phyloP scores from a whole-genome alignment of 2,329 filamentous ascomycete genomes.

The Aspergillus neotritici region DNA sequence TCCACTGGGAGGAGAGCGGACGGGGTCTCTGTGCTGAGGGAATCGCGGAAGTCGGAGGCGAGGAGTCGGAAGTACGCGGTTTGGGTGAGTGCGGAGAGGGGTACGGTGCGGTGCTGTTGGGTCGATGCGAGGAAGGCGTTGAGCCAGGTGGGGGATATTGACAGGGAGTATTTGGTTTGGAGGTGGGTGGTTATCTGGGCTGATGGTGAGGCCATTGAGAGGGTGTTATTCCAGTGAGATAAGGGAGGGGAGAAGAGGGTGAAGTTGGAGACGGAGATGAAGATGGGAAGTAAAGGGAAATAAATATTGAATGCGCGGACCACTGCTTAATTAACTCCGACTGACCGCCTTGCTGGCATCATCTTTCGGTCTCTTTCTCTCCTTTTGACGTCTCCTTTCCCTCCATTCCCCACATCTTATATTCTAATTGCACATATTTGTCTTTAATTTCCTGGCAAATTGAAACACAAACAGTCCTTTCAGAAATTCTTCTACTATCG shows the following conservation, averaged over 20 bases:
- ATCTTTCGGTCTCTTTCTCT: background rate
- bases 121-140: slow-evolving; percentile 54
- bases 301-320: slow-evolving; percentile 18
- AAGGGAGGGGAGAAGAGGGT: slow-evolving; percentile 8
- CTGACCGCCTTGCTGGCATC: background rate
- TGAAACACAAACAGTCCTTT: background rate
- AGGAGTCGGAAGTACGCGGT: slow-evolving; percentile 78
- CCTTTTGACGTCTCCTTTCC: background rate
- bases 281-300: too few species aligned
- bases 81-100: slow-evolving; percentile 66
- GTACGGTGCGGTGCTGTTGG: slow-evolving; percentile 49
- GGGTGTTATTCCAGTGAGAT: slow-evolving; percentile 1
- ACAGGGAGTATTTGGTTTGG: slow-evolving; percentile 33
- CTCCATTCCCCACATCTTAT: slow-evolving; percentile 2
- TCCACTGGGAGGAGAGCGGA: slow-evolving; percentile 51
- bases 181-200: background rate
- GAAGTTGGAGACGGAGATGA: too few species aligned
- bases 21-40: slow-evolving; percentile 48
- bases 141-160: slow-evolving; percentile 59
- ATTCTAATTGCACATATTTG: slow-evolving; percentile 4
- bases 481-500: slow-evolving; percentile 1
- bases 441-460: background rate
- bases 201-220: background rate
- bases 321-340: slow-evolving; percentile 18
- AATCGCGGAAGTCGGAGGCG: slow-evolving; percentile 65